Conservation (phyloP, 352 stramenopile species). For the Phytopythium kandeliae region DNA sequence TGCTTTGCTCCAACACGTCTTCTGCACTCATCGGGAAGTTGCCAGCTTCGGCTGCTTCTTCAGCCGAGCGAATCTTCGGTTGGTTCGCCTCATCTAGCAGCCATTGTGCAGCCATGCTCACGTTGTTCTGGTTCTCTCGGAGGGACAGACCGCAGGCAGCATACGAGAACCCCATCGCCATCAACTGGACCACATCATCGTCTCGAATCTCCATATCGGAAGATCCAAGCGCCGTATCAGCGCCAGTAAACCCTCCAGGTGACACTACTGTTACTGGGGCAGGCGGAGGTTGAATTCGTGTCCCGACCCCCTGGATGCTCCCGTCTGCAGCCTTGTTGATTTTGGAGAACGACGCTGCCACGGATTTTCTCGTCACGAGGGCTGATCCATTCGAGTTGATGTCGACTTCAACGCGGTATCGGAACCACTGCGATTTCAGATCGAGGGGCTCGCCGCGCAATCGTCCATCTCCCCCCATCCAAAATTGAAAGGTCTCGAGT, state of each 20-base stretch:
- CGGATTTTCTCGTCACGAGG: conserved; percentile 55
- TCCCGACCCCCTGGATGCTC: conserved; percentile 15
- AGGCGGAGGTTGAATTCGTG: conserved; percentile 36
- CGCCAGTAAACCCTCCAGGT: not conserved
- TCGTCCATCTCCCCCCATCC: conserved; percentile 94
- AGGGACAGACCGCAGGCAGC: conserved; percentile 67
- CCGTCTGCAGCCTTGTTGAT: conserved; percentile 25
- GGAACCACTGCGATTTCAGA: conserved; percentile 83
- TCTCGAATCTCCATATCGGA: conserved; percentile 41
- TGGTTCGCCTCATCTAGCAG: conserved; percentile 79
- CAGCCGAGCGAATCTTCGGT: conserved; percentile 50
- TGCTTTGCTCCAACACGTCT: conserved; percentile 57
- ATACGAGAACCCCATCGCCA: conserved; percentile 89
- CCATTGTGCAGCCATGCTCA: conserved; percentile 77
- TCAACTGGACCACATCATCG: conserved; percentile 84
- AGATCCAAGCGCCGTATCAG: conserved; percentile 5
- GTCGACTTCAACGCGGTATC: conserved; percentile 78
- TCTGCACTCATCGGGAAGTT: conserved; percentile 52
- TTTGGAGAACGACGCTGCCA: conserved; percentile 60
- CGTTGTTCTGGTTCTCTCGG: conserved; percentile 55
- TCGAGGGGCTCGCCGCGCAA: conserved; percentile 93
- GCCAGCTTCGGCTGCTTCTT: conserved; percentile 44
- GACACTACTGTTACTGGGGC: conserved; percentile 13
- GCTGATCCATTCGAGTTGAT: conserved; percentile 33
- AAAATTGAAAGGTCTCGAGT: conserved; percentile 96